Evolutionary conservation across 208 protist species (phyloP).

Genomic region (Crithidia acanthocephali): DNA sequence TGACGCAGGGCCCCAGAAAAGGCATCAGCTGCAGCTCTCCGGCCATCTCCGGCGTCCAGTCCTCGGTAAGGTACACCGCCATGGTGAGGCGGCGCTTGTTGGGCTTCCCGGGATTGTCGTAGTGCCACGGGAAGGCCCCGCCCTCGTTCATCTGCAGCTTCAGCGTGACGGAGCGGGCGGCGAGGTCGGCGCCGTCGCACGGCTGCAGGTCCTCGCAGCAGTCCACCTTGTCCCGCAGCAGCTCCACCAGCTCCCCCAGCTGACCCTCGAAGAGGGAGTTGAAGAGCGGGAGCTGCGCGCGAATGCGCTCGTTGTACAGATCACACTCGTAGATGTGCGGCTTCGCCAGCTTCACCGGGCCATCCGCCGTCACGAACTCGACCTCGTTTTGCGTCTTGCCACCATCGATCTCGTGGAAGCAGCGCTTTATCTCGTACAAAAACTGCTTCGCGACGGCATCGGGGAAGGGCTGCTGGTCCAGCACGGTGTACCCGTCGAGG

Average conservation of each 20-base stretch:
- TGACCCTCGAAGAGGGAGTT: conserved; percentile 38
- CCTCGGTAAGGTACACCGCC: conserved; percentile 55
- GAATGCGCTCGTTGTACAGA: conserved; percentile 40
- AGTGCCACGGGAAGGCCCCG: conserved; percentile 66
- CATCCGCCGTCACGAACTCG: conserved; percentile 46
- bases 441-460: conserved; percentile 25
- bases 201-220: conserved; percentile 40
- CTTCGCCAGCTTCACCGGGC: conserved; percentile 51
- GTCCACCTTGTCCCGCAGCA: conserved; percentile 37
- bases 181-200: conserved; percentile 23
- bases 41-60: conserved; percentile 39
- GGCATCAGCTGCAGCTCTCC: conserved; percentile 53
- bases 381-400: conserved; percentile 44
- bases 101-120: conserved; percentile 53
- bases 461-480: conserved; percentile 34
- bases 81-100: conserved; percentile 63
- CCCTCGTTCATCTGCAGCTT: conserved; percentile 68
- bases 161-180: conserved; percentile 37
- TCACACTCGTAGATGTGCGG: conserved; percentile 64
- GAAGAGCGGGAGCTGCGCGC: conserved; percentile 40
- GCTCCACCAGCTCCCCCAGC: conserved; percentile 39
- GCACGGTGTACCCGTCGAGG: conserved; percentile 41
- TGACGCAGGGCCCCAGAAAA: conserved; percentile 40
- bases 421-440: conserved; percentile 35
- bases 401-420: conserved; percentile 42